Percentiles rank a stretch among this genome's conserved stretches.
phyloP scores from a whole-genome alignment of 768 basidiomycete genomes.

The Suillus cothurnatus region DNA sequence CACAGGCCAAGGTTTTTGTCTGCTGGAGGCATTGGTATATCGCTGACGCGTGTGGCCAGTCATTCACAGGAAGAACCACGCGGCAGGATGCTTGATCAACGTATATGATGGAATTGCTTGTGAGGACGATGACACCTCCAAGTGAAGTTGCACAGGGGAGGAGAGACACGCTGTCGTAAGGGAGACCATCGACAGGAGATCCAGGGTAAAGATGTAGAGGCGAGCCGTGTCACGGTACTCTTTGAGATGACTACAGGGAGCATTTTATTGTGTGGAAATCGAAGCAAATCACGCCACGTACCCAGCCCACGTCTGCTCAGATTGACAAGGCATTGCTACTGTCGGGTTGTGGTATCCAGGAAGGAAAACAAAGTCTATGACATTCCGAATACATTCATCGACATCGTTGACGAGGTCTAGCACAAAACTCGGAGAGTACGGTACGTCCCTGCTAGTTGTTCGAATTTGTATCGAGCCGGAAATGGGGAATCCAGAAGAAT shows the following conservation, averaged over 20 bases:
- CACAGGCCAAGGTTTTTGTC: conserved; percentile 48
- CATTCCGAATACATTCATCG: conserved; percentile 77
- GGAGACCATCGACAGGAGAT: conserved; percentile 74
- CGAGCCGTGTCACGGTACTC: conserved; percentile 83
- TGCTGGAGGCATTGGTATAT: conserved; percentile 53
- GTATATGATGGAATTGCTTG: conserved; percentile 82
- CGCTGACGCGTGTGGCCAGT: conserved; percentile 77
- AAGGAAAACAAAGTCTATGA: conserved; percentile 88
- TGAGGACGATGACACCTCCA: conserved; percentile 81
- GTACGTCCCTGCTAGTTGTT: conserved; percentile 65
- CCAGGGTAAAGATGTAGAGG: conserved; percentile 85
- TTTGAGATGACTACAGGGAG: conserved; percentile 64
- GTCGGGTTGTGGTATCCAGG: conserved; percentile 96
- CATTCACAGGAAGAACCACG: conserved; percentile 76
- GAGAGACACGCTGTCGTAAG: conserved; percentile 71
- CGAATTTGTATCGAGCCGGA: background rate
- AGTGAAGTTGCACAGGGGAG: conserved; percentile 69
- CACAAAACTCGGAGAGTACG: conserved; percentile 93
- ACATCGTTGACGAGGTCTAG: conserved; percentile 76
- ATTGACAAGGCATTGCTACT: conserved; percentile 84
- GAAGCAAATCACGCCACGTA: conserved; percentile 34
- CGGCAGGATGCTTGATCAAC: conserved; percentile 85
- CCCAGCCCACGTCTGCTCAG: conserved; percentile 93
- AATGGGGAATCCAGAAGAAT: conserved; percentile 12
- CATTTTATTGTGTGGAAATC: conserved; percentile 1